Conservation (phyloP, 352 stramenopile species). For the Globisporangium yorkense region DNA sequence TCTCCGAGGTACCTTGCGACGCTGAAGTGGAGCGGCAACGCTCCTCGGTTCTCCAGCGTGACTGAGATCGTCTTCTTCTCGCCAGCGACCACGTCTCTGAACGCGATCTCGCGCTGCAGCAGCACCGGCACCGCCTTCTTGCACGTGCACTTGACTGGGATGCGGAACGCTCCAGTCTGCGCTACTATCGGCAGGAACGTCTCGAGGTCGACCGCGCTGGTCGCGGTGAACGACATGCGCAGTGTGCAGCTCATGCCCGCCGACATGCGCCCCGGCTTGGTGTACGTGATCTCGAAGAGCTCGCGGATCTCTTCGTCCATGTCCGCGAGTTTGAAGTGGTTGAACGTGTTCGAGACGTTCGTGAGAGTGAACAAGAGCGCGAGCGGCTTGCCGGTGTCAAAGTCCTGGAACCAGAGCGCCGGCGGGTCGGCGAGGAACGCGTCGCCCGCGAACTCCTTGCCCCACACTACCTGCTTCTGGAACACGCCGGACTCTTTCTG, state of each 20-base stretch:
- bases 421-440: constrained; percentile 80
- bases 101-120: constrained; percentile 31
- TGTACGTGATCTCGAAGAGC: constrained; percentile 87
- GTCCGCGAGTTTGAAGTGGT: constrained; percentile 84
- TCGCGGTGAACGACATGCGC: constrained; percentile 64
- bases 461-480: constrained; percentile 71
- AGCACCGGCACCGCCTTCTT: constrained; percentile 75
- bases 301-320: constrained; percentile 69
- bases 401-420: constrained; percentile 88
- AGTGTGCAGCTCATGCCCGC: constrained; percentile 81
- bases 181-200: constrained; percentile 54
- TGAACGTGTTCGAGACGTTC: constrained; percentile 91
- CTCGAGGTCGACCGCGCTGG: constrained; percentile 58
- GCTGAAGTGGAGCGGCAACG: constrained; percentile 50
- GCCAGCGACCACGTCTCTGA: constrained; percentile 72
- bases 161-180: constrained; percentile 69
- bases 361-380: constrained; percentile 72
- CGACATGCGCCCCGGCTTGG: constrained; percentile 86
- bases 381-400: constrained; percentile 68
- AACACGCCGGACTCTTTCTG: constrained; percentile 49
- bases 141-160: constrained; percentile 80
- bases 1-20: constrained; percentile 9
- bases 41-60: constrained; percentile 65
- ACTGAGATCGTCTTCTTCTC: constrained; percentile 55
- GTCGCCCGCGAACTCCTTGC: constrained; percentile 68